phyloP scores from a whole-genome alignment of 2,329 filamentous ascomycete species.

The Trichoderma afroharzianum region DNA sequence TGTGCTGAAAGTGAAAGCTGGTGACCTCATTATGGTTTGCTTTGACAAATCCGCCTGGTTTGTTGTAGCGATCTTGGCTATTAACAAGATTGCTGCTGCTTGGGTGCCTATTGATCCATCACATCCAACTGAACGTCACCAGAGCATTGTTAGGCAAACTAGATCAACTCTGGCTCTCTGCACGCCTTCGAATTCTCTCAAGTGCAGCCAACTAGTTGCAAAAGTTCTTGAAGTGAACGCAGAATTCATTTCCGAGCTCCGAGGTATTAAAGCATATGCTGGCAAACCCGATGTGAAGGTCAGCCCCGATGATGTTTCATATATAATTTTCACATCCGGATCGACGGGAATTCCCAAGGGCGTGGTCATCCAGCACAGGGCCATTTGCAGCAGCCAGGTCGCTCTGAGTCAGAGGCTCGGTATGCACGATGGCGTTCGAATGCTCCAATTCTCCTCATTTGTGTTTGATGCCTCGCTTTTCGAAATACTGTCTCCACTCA shows the following conservation, averaged over 20 bases:
- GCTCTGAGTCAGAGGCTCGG: not conserved
- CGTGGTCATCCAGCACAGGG: constrained; percentile 12
- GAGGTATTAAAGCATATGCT: not conserved
- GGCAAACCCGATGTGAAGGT: not conserved
- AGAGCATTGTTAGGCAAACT: not conserved
- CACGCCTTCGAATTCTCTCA: not conserved
- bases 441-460: constrained; percentile 19
- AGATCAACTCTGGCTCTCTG: not conserved
- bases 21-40: constrained; percentile 18
- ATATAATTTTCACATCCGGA: constrained; percentile 50
- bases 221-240: not conserved
- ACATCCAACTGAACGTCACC: not conserved
- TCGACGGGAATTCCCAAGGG: constrained; percentile 49
- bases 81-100: constrained; percentile 27
- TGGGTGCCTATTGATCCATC: constrained; percentile 8
- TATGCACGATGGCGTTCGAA: not conserved
- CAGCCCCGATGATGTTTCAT: constrained; percentile 1
- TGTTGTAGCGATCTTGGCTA: constrained; percentile 24
- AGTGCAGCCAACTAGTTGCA: not conserved
- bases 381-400: not conserved
- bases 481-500: constrained; percentile 14
- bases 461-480: constrained; percentile 19
- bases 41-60: constrained; percentile 23
- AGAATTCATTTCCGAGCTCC: not conserved
- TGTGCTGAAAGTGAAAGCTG: constrained; percentile 21